phyloP scores from a whole-genome alignment of 163 green algal genomes.

The Picocystis sp. region DNA sequence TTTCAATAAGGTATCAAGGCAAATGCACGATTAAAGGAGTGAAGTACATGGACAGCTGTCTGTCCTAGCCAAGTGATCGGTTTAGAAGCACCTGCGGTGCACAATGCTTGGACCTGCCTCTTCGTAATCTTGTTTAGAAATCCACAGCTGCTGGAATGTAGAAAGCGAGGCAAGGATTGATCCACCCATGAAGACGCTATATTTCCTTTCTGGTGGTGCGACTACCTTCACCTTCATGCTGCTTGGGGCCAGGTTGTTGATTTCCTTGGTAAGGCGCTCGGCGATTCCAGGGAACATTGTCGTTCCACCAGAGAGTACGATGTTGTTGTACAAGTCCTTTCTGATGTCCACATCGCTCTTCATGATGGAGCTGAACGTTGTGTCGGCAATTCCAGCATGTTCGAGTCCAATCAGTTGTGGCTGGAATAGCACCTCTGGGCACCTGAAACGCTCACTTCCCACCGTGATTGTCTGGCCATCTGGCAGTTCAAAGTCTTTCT shows the following conservation, averaged over 20 bases:
- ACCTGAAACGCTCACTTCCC: conserved; percentile 5
- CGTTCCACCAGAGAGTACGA: conserved; percentile 33
- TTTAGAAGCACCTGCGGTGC: conserved; percentile 6
- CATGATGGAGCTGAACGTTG: conserved; percentile 7
- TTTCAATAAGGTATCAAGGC: no score
- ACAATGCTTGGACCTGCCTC: conserved; percentile 3
- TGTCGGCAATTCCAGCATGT: conserved; percentile 1
- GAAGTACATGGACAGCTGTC: no score
- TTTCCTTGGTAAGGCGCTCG: conserved; percentile 7
- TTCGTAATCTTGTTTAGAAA: conserved; percentile 6
- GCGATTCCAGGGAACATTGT: conserved; percentile 77
- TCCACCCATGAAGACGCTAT: conserved; percentile 7
- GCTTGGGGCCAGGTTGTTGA: conserved; percentile 3
- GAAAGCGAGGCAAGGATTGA: conserved; percentile 6
- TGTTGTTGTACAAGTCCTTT: conserved; percentile 9
- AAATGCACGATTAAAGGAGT: no score
- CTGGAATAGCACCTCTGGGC: conserved; percentile 7
- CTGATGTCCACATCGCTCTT: conserved; percentile 10
- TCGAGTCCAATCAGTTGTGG: conserved; percentile 5
- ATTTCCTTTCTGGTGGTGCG: conserved; percentile 8
- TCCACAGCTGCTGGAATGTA: conserved; percentile 9
- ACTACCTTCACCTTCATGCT: conserved; percentile 8
- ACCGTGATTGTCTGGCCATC: conserved; percentile 6
- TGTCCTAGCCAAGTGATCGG: background rate
- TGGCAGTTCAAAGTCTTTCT: conserved; percentile 6